These are phyloP conservation scores for Vitis vinifera DNA, from an alignment of 164 flowering plant genomes.

Conservation along the genomic window DNA sequence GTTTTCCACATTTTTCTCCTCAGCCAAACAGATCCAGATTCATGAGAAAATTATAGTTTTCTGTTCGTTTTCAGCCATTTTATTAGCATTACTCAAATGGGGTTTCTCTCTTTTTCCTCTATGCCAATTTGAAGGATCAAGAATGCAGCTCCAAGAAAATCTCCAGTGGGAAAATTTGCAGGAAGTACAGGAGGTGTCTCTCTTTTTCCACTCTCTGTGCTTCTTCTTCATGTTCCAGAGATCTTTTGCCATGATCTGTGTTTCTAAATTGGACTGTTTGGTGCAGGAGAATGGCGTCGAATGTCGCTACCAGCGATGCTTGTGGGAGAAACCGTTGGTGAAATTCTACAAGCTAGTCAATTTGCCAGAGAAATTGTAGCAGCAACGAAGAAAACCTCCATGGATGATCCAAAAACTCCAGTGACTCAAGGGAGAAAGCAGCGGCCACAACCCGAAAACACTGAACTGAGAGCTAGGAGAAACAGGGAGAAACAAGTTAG, in stretches of 20 bases:
- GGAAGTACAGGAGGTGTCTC: conserved; percentile 21
- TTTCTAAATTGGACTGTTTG: neutral
- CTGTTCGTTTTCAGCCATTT: neutral
- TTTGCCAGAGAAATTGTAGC: conserved; percentile 67
- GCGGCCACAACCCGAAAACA: conserved; percentile 34
- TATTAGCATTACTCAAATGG: neutral
- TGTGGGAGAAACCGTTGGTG: conserved; percentile 80
- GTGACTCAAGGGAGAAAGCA: conserved; percentile 33
- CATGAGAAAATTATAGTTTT: neutral
- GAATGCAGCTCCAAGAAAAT: conserved; percentile 38
- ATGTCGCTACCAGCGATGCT: conserved; percentile 98
- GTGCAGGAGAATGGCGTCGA: conserved; percentile 77
- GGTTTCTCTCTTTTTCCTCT: neutral
- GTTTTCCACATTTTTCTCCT: no score
- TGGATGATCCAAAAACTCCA: conserved; percentile 82
- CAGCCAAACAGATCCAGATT: neutral
- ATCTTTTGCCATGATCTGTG: no score
- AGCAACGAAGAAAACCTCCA: conserved; percentile 31
- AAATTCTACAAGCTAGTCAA: conserved; percentile 78
- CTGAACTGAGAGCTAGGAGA: conserved; percentile 52
- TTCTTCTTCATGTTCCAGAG: neutral
- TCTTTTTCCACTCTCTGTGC: conserved; percentile 10
- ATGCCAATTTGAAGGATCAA: conserved; percentile 38
- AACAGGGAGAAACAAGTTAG: conserved; percentile 66
- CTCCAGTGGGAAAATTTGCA: conserved; percentile 40